These are phyloP conservation scores for Gomphus sp. DNA, from an alignment of 1,284 basidiomycete genomes.

Conservation along the genomic window DNA sequence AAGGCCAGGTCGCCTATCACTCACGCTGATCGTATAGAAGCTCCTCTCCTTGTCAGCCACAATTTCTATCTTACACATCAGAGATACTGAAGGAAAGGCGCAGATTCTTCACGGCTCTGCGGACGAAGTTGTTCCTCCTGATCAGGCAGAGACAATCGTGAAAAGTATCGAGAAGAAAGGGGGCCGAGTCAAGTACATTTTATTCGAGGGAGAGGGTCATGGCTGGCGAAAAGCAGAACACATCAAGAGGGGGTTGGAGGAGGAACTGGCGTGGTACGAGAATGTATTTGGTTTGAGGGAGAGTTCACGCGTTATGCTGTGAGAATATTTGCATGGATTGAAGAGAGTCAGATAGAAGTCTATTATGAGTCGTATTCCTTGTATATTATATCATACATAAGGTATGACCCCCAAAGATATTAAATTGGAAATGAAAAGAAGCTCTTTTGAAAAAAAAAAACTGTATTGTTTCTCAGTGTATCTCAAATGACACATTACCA, in stretches of 20 bases:
- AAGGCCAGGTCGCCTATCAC: conserved; percentile 40
- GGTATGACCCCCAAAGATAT: no score
- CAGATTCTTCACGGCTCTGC: conserved; percentile 47
- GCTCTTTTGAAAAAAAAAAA: no score
- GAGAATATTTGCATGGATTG: no score
- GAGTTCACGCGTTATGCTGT: conserved; percentile 13
- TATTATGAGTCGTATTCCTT: no score
- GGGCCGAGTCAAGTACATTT: conserved; percentile 37
- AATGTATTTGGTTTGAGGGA: conserved; percentile 15
- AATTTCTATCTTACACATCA: not conserved
- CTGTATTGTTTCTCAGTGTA: no score
- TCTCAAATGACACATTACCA: no score
- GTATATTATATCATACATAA: no score
- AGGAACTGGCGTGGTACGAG: conserved; percentile 36
- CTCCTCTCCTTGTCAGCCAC: conserved; percentile 39
- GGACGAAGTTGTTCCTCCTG: conserved; percentile 49
- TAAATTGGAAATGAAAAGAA: no score
- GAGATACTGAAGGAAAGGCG: not conserved
- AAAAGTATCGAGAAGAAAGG: conserved; percentile 30
- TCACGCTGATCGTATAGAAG: conserved; percentile 38
- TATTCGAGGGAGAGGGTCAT: conserved; percentile 49
- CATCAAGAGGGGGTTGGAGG: conserved; percentile 34
- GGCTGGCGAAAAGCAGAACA: conserved; percentile 38
- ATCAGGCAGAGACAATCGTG: conserved; percentile 40
- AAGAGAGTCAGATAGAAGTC: no score